Conservation (phyloP, 495 filamentous ascomycete genomes). For the Podospora bellae-mahoneyi region DNA sequence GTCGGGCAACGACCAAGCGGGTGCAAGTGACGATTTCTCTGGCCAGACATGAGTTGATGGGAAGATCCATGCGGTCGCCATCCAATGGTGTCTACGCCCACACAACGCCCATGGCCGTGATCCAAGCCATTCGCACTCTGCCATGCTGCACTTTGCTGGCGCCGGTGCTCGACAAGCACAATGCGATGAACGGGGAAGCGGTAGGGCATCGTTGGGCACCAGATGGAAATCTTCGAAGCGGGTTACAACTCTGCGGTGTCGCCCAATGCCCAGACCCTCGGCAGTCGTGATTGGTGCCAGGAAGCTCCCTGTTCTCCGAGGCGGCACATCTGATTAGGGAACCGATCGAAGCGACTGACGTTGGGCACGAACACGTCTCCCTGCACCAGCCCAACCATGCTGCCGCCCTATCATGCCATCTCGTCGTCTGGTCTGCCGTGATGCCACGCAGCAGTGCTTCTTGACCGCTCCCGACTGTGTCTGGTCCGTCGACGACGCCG, state of each 20-base stretch:
- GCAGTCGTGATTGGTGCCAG: conserved; percentile 30
- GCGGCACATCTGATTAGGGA: conserved; percentile 24
- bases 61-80: conserved; percentile 13
- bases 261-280: conserved; percentile 25
- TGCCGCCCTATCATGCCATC: conserved; percentile 10
- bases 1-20: conserved; percentile 27
- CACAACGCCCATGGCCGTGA: not conserved
- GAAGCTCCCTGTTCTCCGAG: conserved; percentile 17
- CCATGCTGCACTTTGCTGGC: conserved; percentile 8
- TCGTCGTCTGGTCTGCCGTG: not conserved
- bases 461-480: conserved; percentile 7
- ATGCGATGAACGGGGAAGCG: not conserved
- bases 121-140: conserved; percentile 1
- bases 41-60: not conserved
- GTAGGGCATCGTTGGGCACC: conserved; percentile 34
- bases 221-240: conserved; percentile 17
- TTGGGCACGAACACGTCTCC: conserved; percentile 31
- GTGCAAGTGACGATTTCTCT: conserved; percentile 12
- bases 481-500: not conserved
- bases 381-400: conserved; percentile 13
- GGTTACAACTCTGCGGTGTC: conserved; percentile 23
- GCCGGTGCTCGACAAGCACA: conserved; percentile 9
- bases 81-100: conserved; percentile 8
- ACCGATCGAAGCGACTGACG: conserved; percentile 9
- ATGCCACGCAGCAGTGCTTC: conserved; percentile 20